Percentiles rank a stretch among this genome's conserved stretches.
Conservation (phyloP, 1,284 basidiomycete species). For the Boletus calvinii region DNA sequence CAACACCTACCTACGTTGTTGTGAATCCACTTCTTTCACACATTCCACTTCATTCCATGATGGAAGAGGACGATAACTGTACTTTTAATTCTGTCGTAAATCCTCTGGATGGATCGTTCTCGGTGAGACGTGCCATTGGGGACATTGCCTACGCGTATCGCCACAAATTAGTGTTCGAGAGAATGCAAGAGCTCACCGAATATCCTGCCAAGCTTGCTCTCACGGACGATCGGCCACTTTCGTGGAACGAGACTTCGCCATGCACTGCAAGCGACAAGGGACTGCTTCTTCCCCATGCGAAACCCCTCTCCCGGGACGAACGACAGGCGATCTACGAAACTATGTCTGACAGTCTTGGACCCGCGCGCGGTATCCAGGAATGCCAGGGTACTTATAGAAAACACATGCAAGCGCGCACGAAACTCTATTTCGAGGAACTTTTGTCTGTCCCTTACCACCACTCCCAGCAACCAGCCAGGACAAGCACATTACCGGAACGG, state of each 20-base stretch:
- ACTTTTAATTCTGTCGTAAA: constrained; percentile 19
- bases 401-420: constrained; percentile 50
- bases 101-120: constrained; percentile 28
- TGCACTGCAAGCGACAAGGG: constrained; percentile 19
- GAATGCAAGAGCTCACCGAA: constrained; percentile 24
- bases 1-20: constrained; percentile 16
- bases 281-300: constrained; percentile 32
- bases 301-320: constrained; percentile 43
- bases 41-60: neutral
- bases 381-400: constrained; percentile 51
- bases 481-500: constrained; percentile 13
- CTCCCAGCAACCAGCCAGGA: constrained; percentile 13
- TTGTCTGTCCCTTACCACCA: constrained; percentile 18
- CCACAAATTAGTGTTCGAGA: constrained; percentile 27
- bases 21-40: constrained; percentile 30
- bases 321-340: constrained; percentile 51
- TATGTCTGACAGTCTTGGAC: constrained; percentile 48
- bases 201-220: constrained; percentile 12
- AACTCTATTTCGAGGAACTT: constrained; percentile 44
- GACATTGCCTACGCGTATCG: constrained; percentile 30
- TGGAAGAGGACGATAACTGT: constrained; percentile 6
- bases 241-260: constrained; percentile 21
- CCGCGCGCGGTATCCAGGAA: constrained; percentile 48
- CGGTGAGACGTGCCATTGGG: constrained; percentile 26
- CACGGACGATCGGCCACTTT: constrained; percentile 15